phyloP scores from a whole-genome alignment of 2,329 filamentous ascomycete species.

The Colletotrichum liaoningense region DNA sequence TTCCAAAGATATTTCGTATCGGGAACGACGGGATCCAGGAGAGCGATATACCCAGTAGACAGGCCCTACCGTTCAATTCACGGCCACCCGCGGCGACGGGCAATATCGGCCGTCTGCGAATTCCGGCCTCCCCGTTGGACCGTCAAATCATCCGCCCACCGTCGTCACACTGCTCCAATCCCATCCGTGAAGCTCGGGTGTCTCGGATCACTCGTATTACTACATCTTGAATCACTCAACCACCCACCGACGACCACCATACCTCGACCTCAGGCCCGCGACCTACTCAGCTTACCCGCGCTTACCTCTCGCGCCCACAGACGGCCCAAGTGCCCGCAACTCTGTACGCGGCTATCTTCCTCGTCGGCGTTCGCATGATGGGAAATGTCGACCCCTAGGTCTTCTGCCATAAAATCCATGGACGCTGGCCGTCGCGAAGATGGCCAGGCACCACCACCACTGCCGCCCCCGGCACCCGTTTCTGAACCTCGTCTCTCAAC shows the following conservation, averaged over 20 bases:
- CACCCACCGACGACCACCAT: neutral
- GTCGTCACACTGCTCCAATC: neutral
- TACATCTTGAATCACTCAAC: slow-evolving; percentile 6
- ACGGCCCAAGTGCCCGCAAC: neutral
- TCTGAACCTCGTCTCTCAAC: slow-evolving; percentile 41
- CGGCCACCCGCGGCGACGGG: neutral
- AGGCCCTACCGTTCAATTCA: neutral
- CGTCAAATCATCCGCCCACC: slow-evolving; percentile 9
- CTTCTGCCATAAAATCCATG: slow-evolving; percentile 30
- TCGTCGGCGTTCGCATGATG: slow-evolving; percentile 24
- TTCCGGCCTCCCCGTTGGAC: slow-evolving; percentile 9
- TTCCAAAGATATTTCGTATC: slow-evolving; percentile 12
- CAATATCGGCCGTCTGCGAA: slow-evolving; percentile 13
- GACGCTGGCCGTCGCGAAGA: slow-evolving; percentile 30
- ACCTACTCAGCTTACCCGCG: neutral
- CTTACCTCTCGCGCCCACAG: neutral
- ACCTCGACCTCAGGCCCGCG: neutral
- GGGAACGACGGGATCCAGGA: slow-evolving; percentile 21
- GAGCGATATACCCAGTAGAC: neutral
- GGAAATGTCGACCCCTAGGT: slow-evolving; percentile 35
- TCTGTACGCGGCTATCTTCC: slow-evolving; percentile 3
- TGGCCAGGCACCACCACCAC: slow-evolving; percentile 9
- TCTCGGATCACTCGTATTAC: slow-evolving; percentile 28
- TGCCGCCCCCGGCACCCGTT: slow-evolving; percentile 24
- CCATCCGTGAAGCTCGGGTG: slow-evolving; percentile 17